Percentiles rank a stretch among this genome's conserved stretches.
These are phyloP conservation scores for Lentinula raphanica DNA, from an alignment of 768 basidiomycete species.

Conservation along the genomic window DNA sequence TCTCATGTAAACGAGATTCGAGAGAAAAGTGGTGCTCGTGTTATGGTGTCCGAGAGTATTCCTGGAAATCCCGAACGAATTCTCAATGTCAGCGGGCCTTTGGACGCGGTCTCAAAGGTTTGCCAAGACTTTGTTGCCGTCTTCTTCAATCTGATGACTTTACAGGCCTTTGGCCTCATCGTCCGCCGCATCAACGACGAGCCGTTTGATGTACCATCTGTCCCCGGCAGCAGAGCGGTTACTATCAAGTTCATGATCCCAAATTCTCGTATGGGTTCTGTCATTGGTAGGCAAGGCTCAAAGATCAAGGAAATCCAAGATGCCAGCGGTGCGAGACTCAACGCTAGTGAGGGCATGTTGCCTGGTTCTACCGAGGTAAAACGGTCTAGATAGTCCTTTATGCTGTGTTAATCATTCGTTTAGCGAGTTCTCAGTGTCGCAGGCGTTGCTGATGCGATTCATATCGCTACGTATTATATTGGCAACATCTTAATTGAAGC, in stretches of 20 bases:
- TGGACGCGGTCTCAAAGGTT: conserved; percentile 99
- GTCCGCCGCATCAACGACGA: conserved; percentile 99
- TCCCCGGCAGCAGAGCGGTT: conserved; percentile 95
- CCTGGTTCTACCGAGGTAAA: conserved; percentile 98
- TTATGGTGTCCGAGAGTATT: conserved; percentile 97
- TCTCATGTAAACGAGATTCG: conserved; percentile 97
- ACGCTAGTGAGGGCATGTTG: conserved; percentile 97
- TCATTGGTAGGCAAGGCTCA: conserved; percentile 94
- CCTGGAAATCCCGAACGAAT: conserved; percentile 99
- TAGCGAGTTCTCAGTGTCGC: conserved; percentile 97
- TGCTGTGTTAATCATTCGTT: conserved; percentile 11
- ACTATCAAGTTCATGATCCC: conserved; percentile 99
- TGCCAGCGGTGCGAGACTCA: conserved; percentile 91
- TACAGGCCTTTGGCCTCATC: conserved; percentile 94
- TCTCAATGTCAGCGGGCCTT: conserved; percentile 89
- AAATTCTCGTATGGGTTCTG: conserved; percentile 98
- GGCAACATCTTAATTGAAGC: conserved; percentile 96
- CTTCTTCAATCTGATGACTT: background rate
- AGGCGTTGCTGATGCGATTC: conserved; percentile 97
- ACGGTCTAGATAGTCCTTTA: conserved; percentile 5
- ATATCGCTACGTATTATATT: conserved; percentile 99
- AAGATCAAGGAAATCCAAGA: conserved; percentile 99
- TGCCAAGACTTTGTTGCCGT: conserved; percentile 15
- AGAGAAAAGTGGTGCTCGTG: conserved; percentile 93
- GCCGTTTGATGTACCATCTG: conserved; percentile 95